Evolutionary conservation across 768 basidiomycete genomes (phyloP).

Genomic region (Butyriboletus loyo): DNA sequence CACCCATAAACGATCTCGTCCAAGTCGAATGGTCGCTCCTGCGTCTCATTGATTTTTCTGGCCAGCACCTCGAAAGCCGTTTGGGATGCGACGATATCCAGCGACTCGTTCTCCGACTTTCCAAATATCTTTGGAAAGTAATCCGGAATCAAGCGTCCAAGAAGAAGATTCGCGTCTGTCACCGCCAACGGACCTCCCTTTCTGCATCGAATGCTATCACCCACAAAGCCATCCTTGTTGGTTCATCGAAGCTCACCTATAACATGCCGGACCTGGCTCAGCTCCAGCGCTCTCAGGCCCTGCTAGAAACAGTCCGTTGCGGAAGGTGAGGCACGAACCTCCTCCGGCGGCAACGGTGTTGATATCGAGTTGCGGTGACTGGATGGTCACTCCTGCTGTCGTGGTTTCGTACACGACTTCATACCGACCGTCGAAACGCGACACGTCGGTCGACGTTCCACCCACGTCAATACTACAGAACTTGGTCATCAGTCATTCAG

Average conservation of each 20-base stretch:
- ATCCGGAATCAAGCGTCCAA: conserved; percentile 84
- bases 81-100: conserved; percentile 72
- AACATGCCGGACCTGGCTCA: conserved; percentile 90
- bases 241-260: conserved; percentile 51
- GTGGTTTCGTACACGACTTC: conserved; percentile 95
- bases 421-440: conserved; percentile 86
- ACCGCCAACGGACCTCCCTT: conserved; percentile 91
- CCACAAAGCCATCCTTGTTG: not conserved
- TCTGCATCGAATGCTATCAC: conserved; percentile 33
- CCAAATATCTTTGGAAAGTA: conserved; percentile 97
- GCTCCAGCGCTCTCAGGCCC: conserved; percentile 94
- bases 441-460: conserved; percentile 94
- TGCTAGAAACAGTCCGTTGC: conserved; percentile 85
- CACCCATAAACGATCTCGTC: conserved; percentile 92
- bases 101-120: conserved; percentile 77
- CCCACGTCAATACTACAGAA: conserved; percentile 77
- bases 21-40: conserved; percentile 55
- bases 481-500: not conserved
- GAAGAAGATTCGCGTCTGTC: conserved; percentile 88
- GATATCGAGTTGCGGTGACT: conserved; percentile 91
- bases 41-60: conserved; percentile 64
- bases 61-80: conserved; percentile 66
- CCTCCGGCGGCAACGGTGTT: conserved; percentile 96
- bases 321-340: conserved; percentile 84
- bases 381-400: conserved; percentile 90